Evolutionary conservation across 2,329 filamentous ascomycete genomes (phyloP).

Genomic region (Colletotrichum cereale): DNA sequence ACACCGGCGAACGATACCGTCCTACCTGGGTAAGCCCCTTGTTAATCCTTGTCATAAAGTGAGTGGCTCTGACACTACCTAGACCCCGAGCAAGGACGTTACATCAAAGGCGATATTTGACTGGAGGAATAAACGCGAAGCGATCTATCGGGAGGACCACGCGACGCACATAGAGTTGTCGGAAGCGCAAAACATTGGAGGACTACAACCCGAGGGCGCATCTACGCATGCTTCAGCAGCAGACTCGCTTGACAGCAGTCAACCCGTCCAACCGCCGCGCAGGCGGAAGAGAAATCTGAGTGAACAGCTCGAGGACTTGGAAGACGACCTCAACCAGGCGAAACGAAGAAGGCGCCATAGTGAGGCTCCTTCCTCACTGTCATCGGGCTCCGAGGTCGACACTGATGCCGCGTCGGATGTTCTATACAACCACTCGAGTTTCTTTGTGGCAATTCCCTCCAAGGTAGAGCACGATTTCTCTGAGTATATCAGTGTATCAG

Average conservation of each 20-base stretch:
- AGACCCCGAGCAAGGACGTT: conserved; percentile 45
- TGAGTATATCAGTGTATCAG: conserved; percentile 52
- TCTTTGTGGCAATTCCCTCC: conserved; percentile 48
- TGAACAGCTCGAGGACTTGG: background rate
- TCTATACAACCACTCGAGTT: conserved; percentile 8
- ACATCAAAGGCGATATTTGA: conserved; percentile 49
- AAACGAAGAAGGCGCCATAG: conserved; percentile 28
- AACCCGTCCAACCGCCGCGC: conserved; percentile 23
- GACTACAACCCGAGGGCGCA: conserved; percentile 1
- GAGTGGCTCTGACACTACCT: conserved; percentile 13
- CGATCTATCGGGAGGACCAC: background rate
- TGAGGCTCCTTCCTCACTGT: conserved; percentile 25
- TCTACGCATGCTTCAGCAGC: background rate
- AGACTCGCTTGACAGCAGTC: conserved; percentile 30
- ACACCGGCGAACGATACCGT: conserved; percentile 49
- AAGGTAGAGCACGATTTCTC: conserved; percentile 49
- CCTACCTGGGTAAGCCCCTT: conserved; percentile 51
- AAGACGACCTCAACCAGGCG: conserved; percentile 3
- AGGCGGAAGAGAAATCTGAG: conserved; percentile 24
- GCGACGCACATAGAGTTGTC: background rate
- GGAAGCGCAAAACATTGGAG: background rate
- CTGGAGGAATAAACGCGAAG: conserved; percentile 46
- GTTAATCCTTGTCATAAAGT: conserved; percentile 14
- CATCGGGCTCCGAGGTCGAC: conserved; percentile 29
- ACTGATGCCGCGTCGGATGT: conserved; percentile 39